Evolutionary conservation across 345 rosid genomes (phyloP).

Genomic region (Pistacia vera): DNA sequence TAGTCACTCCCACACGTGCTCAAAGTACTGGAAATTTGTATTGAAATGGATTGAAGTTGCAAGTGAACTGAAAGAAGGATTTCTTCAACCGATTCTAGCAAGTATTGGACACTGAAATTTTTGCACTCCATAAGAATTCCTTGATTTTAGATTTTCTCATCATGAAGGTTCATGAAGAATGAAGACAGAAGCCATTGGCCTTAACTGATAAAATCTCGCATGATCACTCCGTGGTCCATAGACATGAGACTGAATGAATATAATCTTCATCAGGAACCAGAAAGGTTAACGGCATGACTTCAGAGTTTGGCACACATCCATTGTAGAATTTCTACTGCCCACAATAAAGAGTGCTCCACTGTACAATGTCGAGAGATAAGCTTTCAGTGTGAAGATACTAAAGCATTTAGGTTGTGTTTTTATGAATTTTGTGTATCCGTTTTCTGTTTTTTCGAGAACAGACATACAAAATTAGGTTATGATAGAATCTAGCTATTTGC

Average conservation of each 20-base stretch:
- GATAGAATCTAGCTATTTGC: too few relatives aligned
- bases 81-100: neutral
- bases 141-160: neutral
- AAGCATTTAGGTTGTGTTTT: too few relatives aligned
- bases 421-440: too few relatives aligned
- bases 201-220: neutral
- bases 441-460: too few relatives aligned
- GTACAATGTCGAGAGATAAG: too few relatives aligned
- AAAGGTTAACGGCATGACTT: too few relatives aligned
- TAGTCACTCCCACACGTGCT: neutral
- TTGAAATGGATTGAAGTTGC: neutral
- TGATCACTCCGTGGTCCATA: too few relatives aligned
- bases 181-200: neutral
- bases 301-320: too few relatives aligned
- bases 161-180: neutral
- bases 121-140: neutral
- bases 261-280: neutral
- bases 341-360: too few relatives aligned
- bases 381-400: too few relatives aligned
- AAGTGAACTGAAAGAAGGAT: neutral
- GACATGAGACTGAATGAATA: neutral
- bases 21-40: slow-evolving; percentile 2
- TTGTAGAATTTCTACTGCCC: too few relatives aligned
- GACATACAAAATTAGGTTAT: too few relatives aligned
- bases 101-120: neutral